Evolutionary conservation across 2,329 filamentous ascomycete species (phyloP).

Genomic region (Xylariaceae sp.): DNA sequence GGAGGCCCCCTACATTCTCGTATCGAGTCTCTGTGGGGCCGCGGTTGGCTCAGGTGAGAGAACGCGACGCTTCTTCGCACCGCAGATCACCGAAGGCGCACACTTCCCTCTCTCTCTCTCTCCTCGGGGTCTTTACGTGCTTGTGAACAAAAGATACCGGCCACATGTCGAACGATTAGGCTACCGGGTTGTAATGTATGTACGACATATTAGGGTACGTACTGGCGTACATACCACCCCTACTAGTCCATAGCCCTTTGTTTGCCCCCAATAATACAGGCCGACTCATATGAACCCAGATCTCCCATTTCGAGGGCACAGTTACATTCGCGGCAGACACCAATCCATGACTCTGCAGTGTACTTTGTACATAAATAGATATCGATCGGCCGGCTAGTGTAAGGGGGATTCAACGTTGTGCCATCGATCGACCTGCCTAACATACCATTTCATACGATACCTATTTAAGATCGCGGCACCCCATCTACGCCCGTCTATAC

Average conservation of each 20-base stretch:
- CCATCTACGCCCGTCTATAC: background rate
- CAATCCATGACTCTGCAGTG: background rate
- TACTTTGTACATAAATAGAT: background rate
- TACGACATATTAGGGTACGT: background rate
- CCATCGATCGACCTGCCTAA: background rate
- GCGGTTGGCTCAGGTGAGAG: background rate
- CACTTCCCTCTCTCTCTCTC: too few relatives aligned
- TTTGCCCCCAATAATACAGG: slow-evolving; percentile 21
- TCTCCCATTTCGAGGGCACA: slow-evolving; percentile 21
- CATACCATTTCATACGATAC: background rate
- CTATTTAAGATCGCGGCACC: slow-evolving; percentile 10
- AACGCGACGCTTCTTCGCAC: background rate
- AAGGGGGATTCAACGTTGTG: slow-evolving; percentile 16
- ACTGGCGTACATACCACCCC: background rate
- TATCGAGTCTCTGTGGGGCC: background rate
- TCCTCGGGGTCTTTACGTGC: background rate
- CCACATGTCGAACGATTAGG: background rate
- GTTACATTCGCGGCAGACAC: slow-evolving; percentile 22
- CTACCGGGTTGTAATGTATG: background rate
- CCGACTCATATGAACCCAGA: slow-evolving; percentile 18
- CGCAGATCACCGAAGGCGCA: background rate
- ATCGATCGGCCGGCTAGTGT: slow-evolving; percentile 9
- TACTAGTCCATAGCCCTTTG: background rate
- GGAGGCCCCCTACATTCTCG: slow-evolving; percentile 8
- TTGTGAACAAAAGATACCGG: background rate